phyloP scores from a whole-genome alignment of 1,284 basidiomycete species.

The Puccinia hordei region DNA sequence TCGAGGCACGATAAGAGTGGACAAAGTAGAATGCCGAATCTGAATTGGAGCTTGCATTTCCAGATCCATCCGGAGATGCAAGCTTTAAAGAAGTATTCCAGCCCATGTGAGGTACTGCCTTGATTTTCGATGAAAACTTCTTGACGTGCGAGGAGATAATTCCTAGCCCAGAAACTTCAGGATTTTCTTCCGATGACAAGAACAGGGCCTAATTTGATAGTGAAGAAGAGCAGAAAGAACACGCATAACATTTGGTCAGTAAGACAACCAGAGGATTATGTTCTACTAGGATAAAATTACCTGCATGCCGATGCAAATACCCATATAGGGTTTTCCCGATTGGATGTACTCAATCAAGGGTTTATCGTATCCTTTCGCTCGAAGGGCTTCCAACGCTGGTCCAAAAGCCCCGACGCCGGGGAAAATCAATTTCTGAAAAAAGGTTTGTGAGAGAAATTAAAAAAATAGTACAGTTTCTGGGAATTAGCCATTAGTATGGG shows the following conservation, averaged over 20 bases:
- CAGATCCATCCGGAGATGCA: slow-evolving; percentile 62
- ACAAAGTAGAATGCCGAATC: slow-evolving; percentile 87
- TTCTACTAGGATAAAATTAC: slow-evolving; percentile 54
- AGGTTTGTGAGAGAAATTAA: not conserved
- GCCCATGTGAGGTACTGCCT: slow-evolving; percentile 96
- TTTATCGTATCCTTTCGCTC: slow-evolving; percentile 72
- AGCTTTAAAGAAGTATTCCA: slow-evolving; percentile 71
- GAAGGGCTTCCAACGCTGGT: slow-evolving; percentile 78
- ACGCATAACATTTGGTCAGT: not conserved
- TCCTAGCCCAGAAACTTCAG: slow-evolving; percentile 68
- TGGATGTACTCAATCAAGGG: slow-evolving; percentile 80
- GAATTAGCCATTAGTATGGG: not conserved
- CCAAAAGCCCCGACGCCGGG: slow-evolving; percentile 97
- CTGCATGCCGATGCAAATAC: slow-evolving; percentile 97
- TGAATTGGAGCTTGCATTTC: slow-evolving; percentile 61
- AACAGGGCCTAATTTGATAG: slow-evolving; percentile 68
- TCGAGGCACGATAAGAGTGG: slow-evolving; percentile 86
- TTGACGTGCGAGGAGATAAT: slow-evolving; percentile 72
- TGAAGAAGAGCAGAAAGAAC: not conserved
- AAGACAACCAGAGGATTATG: not conserved
- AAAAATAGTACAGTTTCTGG: not conserved
- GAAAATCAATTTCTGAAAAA: slow-evolving; percentile 83
- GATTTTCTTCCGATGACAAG: slow-evolving; percentile 75
- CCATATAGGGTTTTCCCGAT: slow-evolving; percentile 83
- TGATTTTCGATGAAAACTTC: slow-evolving; percentile 67